These are phyloP conservation scores for Artemisia annua DNA, from an alignment of 129 eudicot species.

Conservation along the genomic window DNA sequence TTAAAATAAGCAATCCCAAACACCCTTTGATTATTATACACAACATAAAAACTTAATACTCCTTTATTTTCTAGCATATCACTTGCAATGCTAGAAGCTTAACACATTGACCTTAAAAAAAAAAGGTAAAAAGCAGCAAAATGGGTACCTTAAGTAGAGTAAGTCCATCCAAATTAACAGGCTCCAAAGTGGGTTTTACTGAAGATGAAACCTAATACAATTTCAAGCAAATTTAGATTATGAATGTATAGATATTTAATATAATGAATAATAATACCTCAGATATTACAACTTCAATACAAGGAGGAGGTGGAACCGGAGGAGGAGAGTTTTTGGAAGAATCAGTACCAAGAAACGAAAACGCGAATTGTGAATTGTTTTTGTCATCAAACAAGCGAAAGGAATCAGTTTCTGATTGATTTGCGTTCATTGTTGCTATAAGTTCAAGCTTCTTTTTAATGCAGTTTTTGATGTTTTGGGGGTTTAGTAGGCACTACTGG, in stretches of 20 bases:
- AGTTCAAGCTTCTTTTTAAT: not conserved
- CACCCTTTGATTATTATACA: no score
- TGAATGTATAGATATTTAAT: no score
- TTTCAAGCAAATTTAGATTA: not conserved
- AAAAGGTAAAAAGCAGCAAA: not conserved
- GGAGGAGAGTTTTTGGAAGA: constrained; percentile 47
- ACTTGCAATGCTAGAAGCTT: not conserved
- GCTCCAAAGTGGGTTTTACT: constrained; percentile 62
- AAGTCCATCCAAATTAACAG: constrained; percentile 63
- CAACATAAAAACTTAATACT: no score
- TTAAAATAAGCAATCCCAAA: no score
- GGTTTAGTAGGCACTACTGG: no score
- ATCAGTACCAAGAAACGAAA: constrained; percentile 54
- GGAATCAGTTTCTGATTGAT: constrained; percentile 35
- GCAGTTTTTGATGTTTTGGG: constrained; percentile 1
- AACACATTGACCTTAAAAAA: constrained; percentile 1
- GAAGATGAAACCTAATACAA: constrained; percentile 43
- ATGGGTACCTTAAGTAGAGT: constrained; percentile 71
- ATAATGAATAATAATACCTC: constrained; percentile 37
- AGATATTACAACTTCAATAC: constrained; percentile 66
- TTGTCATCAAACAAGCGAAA: constrained; percentile 61
- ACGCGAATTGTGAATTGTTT: constrained; percentile 48
- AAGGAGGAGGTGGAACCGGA: constrained; percentile 93
- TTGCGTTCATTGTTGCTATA: constrained; percentile 35
- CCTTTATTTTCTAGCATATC: no score